Conservation (phyloP, 2,329 filamentous ascomycete species). For the Xylariaceae sp. region DNA sequence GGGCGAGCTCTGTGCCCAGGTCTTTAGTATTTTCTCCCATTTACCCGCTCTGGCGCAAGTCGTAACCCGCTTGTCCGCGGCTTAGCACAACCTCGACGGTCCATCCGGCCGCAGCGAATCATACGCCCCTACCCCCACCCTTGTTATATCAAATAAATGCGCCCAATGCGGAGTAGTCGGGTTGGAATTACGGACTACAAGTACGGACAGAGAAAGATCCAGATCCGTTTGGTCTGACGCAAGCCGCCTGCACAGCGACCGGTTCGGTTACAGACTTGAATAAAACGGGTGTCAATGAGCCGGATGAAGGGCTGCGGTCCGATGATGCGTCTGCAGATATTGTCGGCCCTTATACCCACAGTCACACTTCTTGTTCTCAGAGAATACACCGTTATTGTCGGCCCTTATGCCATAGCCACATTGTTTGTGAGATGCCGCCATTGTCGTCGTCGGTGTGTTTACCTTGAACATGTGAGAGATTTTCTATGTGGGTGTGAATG, state of each 20-base stretch:
- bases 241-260: too few species aligned
- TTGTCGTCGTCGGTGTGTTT: neutral
- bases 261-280: conserved; percentile 2
- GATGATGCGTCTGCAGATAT: conserved; percentile 6
- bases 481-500: neutral
- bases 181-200: too few species aligned
- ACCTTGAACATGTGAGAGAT: conserved; percentile 7
- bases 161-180: neutral
- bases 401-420: conserved; percentile 3
- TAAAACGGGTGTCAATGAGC: conserved; percentile 3
- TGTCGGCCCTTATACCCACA: conserved; percentile 11
- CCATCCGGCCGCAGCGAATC: neutral
- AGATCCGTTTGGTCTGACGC: too few species aligned
- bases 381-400: conserved; percentile 3
- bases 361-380: neutral
- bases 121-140: too few species aligned
- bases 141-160: neutral
- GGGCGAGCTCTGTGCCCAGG: neutral
- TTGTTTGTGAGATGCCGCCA: neutral
- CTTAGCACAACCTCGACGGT: neutral
- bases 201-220: too few species aligned
- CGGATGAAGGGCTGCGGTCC: conserved; percentile 6
- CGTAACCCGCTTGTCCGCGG: neutral
- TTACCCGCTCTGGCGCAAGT: neutral
- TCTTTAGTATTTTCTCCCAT: neutral